Evolutionary conservation across 306 rosid genomes (phyloP), one percentile per base, ranked within the genome.

Genomic region (Myrica gale): DNA sequence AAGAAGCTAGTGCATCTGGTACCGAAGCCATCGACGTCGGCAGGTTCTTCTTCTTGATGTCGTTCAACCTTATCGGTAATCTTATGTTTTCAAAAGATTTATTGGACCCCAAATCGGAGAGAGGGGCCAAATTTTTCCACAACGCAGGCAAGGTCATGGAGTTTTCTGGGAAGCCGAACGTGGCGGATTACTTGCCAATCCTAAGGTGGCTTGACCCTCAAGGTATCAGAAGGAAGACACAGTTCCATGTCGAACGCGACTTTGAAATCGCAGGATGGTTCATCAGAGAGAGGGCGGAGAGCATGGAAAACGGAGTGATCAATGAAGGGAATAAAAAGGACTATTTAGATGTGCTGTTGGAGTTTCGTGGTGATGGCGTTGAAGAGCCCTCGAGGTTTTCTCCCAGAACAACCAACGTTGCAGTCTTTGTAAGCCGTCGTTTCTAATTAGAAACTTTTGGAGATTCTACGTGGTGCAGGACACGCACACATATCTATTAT

Each of bases 31-130:
- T 93, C 75, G 93, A 93, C 51, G 71, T 93, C 51, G 89, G 98
- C 4, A 86, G 82, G 68, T 87, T 78, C 16, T 62, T 89, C 47
- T 91, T 93, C 87, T 73, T 88, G 58, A 93, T 93, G 98, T 55
- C 84, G 16, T 93, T 93, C 56, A 93, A 93, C 76, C 86, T 91
- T 16, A 88, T 93, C n/a, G 96, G 96, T 43, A 93, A 93, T 73
- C 86, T 93, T 5, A 84, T 93, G 32, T 93, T 93, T 54, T 93
- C 98, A 0, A 88, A 79, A 82, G 98, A 93, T 71, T 84, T 93
- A 65, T 55, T 91, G 80, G 91, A 88, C 16, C 77, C 88, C 8
- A 70, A 86, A 13, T 88, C 86, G 19, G 89, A 84, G 79, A 89
- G 88, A 73, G 98, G 98, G 7, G 85, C 73, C 1, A 72, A 23